A percentile compares a stretch with the other conserved stretches of the same genome.
Evolutionary conservation across 495 filamentous ascomycete genomes (phyloP).

Genomic region (Astrothelium macrocarpum): DNA sequence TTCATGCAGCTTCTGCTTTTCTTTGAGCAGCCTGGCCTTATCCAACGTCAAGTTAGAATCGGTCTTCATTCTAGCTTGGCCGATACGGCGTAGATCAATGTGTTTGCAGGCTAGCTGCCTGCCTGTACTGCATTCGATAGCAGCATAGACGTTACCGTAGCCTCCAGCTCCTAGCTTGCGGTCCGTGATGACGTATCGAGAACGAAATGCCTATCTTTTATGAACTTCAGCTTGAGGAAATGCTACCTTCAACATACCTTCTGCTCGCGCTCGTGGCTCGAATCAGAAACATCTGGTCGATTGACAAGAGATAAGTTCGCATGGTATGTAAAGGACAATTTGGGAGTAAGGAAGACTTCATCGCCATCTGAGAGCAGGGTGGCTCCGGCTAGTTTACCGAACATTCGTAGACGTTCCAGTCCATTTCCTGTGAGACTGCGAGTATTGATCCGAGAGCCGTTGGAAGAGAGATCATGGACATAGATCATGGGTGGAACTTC

Average conservation of each 20-base stretch:
- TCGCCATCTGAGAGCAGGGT: slow-evolving; percentile 31
- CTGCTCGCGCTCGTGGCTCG: slow-evolving; percentile 17
- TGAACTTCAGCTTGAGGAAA: not conserved
- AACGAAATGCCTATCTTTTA: slow-evolving; percentile 19
- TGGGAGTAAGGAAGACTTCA: slow-evolving; percentile 19
- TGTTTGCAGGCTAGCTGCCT: slow-evolving; percentile 37
- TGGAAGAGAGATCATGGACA: slow-evolving; percentile 32
- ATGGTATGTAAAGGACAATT: slow-evolving; percentile 14
- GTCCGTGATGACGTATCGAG: slow-evolving; percentile 26
- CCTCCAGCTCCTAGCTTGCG: slow-evolving; percentile 30
- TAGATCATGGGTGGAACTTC: slow-evolving; percentile 33
- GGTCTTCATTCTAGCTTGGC: not conserved
- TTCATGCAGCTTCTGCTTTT: slow-evolving; percentile 8
- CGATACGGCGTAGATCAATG: slow-evolving; percentile 20
- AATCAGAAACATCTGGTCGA: slow-evolving; percentile 5
- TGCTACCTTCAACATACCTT: slow-evolving; percentile 10
- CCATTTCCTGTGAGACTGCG: slow-evolving; percentile 6
- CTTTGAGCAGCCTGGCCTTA: not conserved
- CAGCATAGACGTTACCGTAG: slow-evolving; percentile 29
- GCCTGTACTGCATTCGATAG: slow-evolving; percentile 22
- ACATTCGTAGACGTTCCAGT: slow-evolving; percentile 8
- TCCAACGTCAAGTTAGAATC: not conserved
- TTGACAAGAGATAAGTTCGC: slow-evolving; percentile 8
- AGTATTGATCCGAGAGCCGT: slow-evolving; percentile 18
- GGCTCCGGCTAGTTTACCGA: slow-evolving; percentile 15